Base-by-base conservation (phyloP, 345 rosid species). In the Populus deltoides region DNA sequence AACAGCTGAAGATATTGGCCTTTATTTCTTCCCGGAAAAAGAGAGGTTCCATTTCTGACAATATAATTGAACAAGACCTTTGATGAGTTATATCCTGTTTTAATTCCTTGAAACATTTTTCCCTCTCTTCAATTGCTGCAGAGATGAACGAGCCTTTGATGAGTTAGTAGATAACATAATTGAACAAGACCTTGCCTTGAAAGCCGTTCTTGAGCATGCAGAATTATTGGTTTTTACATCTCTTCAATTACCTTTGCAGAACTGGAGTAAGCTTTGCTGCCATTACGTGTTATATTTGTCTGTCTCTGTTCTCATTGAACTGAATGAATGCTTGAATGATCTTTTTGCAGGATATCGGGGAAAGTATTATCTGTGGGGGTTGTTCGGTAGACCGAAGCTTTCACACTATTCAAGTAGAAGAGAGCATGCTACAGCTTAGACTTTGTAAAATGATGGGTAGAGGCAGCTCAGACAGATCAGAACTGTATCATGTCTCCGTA, bases 141-240 rank as follows among this genome's bases (percentile, higher is more conserved):
- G 66, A 61, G 66, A 61, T 20, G 66, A 61, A 12, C 66, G 29
- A 61, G 66, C 66, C 25, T 69, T 17, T 24, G 53, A 69, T 38
- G 43, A 41, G 24, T 49, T 69, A 27, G 8, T 38, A 29, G 55
- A 69, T 39, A 16, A 22, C 12, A 22, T 69, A 11, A 39, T 69
- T 24, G 16, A 36, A 17, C 72, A 69, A 69, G 72, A 69, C 72
- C 72, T 69, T 22, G 72, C 72, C 51, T 22, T 69, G 72, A 69
- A 69, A 69, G 72, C 72, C 17, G 72, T 17, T 47, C 4, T 69
- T 38, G 72, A 69, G 8, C 6, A 36, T 8, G 51, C 15, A 8
- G 72, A 69, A 22, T 24, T 69, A 7, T 69, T 69, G 53, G 16
- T 69, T 20, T 69, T 69, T n/a, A 69, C 72, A 13, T 69, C 72